phyloP scores from a whole-genome alignment of 306 rosid species.

The Hippophae gyantsensis region DNA sequence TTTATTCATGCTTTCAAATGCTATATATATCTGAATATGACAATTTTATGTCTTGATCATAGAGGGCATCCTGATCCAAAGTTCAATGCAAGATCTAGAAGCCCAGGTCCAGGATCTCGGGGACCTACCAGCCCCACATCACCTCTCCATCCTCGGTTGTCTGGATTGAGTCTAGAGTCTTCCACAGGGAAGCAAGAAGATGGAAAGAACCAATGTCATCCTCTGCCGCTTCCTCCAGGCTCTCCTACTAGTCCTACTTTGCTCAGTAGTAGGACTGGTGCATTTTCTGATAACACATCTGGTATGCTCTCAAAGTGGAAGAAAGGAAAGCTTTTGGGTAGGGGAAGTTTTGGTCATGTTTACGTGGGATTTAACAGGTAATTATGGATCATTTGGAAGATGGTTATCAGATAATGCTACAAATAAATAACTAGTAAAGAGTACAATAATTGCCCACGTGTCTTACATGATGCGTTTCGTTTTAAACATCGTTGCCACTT shows the following conservation, averaged over 20 bases:
- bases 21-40: conserved; percentile 13
- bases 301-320: conserved; percentile 56
- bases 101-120: conserved; percentile 76
- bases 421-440: no score
- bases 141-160: conserved; percentile 65
- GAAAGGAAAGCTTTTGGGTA: conserved; percentile 91
- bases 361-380: conserved; percentile 90
- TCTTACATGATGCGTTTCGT: no score
- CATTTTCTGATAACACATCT: conserved; percentile 28
- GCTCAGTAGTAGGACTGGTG: conserved; percentile 28
- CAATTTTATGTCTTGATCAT: conserved; percentile 22
- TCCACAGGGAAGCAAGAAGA: conserved; percentile 69
- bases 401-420: no score
- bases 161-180: conserved; percentile 51
- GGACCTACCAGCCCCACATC: conserved; percentile 91
- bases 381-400: not conserved
- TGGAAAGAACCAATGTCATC: conserved; percentile 64
- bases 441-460: no score
- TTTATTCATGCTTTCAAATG: conserved; percentile 14
- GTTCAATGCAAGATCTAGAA: conserved; percentile 43
- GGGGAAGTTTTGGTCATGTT: conserved; percentile 97
- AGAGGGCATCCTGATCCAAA: conserved; percentile 58
- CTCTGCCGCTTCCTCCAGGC: conserved; percentile 92
- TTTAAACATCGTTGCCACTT: no score
- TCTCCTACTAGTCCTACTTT: conserved; percentile 78